Percentiles rank a stretch among this genome's conserved stretches.
Conservation (phyloP, 2,329 filamentous ascomycete genomes). For the Drechmeria coniospora region DNA sequence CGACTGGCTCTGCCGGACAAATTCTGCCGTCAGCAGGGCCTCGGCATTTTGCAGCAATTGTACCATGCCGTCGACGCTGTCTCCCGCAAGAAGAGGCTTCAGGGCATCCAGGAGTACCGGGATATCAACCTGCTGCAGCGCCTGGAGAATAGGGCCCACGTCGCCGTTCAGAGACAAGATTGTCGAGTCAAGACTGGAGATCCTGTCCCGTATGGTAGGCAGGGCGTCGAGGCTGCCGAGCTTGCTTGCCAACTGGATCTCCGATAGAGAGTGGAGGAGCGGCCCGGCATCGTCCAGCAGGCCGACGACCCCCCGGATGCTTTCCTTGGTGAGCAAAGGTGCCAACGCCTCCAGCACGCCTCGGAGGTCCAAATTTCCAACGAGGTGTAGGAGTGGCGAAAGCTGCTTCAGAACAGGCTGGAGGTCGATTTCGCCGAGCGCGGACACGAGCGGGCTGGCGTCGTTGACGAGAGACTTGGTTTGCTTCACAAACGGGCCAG, state of each 20-base stretch:
- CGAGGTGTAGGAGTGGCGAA: slow-evolving; percentile 13
- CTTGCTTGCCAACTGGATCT: slow-evolving; percentile 17
- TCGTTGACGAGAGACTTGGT: slow-evolving; percentile 12
- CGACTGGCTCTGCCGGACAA: slow-evolving; percentile 11
- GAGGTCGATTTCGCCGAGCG: slow-evolving; percentile 18
- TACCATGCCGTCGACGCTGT: slow-evolving; percentile 16
- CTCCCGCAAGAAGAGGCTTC: slow-evolving; percentile 14
- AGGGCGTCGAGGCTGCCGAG: slow-evolving; percentile 18
- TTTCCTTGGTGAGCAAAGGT: slow-evolving; percentile 16
- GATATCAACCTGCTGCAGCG: slow-evolving; percentile 15
- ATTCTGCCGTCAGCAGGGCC: slow-evolving; percentile 12
- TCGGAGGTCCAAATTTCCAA: slow-evolving; percentile 16
- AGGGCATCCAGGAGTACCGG: slow-evolving; percentile 12
- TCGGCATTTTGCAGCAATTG: slow-evolving; percentile 18
- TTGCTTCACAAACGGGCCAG: slow-evolving; percentile 16
- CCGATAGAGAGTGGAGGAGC: slow-evolving; percentile 15
- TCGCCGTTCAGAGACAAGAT: slow-evolving; percentile 8
- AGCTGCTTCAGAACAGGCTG: slow-evolving; percentile 15
- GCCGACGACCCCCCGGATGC: slow-evolving; percentile 15
- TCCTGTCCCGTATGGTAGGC: too few relatives aligned
- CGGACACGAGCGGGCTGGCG: slow-evolving; percentile 16
- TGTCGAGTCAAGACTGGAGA: slow-evolving; percentile 9
- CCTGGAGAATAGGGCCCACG: slow-evolving; percentile 9
- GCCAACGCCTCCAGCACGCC: slow-evolving; percentile 12
- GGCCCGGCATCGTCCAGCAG: slow-evolving; percentile 17